A percentile compares a stretch with the other conserved stretches of the same genome.
Conservation (phyloP, 352 stramenopile species). For the Phytophthora rubi region DNA sequence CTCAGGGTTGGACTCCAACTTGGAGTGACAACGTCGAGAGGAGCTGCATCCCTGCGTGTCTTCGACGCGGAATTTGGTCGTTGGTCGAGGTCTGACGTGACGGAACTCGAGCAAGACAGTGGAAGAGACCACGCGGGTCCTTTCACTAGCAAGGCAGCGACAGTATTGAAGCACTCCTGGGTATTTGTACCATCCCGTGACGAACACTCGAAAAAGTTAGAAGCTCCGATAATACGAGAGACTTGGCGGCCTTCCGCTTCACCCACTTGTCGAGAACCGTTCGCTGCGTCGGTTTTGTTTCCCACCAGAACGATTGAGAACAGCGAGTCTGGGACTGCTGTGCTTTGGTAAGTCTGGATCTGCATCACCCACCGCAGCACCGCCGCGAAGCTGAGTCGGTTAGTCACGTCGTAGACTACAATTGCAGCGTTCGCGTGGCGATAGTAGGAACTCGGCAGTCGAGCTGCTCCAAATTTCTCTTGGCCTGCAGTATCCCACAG, state of each 20-base stretch:
- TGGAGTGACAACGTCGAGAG: conserved; percentile 10
- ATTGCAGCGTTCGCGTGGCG: conserved; percentile 48
- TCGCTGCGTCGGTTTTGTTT: conserved; percentile 29
- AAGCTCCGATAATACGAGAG: conserved; percentile 25
- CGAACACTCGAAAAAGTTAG: conserved; percentile 37
- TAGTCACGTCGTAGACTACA: conserved; percentile 52
- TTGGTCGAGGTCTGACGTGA: background rate
- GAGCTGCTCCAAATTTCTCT: conserved; percentile 44
- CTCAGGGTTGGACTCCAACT: background rate
- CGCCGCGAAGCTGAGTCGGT: conserved; percentile 43
- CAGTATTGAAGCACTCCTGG: conserved; percentile 20
- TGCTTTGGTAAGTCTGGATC: conserved; percentile 24
- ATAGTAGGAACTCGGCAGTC: conserved; percentile 51
- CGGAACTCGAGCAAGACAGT: background rate
- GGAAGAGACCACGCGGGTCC: conserved; percentile 5
- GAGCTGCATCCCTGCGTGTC: conserved; percentile 10
- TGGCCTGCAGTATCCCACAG: conserved; percentile 64
- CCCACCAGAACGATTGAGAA: conserved; percentile 49
- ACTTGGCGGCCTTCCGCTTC: conserved; percentile 33
- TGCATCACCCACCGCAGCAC: conserved; percentile 42
- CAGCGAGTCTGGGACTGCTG: background rate
- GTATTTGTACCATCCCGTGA: conserved; percentile 18
- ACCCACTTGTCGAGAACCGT: conserved; percentile 20
- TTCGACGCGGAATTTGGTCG: background rate
- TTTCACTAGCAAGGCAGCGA: conserved; percentile 16